Conservation (phyloP, 305 asterid genomes). For the Coffea humblotiana region DNA sequence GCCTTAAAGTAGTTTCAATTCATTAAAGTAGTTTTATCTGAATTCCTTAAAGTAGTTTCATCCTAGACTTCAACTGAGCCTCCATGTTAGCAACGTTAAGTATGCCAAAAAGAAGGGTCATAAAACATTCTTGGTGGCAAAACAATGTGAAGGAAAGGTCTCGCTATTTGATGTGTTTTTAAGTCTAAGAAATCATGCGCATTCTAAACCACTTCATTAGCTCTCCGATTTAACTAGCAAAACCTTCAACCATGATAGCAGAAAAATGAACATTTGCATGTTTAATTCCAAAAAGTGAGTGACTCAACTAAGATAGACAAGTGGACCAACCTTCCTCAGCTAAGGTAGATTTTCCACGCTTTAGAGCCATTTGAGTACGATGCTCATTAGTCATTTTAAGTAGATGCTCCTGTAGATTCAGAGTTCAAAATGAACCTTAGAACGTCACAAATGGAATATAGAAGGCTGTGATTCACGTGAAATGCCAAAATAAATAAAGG, state of each 20-base stretch:
- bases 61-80: not conserved
- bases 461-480: not conserved
- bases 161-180: not conserved
- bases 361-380: conserved; percentile 69
- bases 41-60: too few relatives aligned
- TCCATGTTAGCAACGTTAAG: not conserved
- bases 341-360: conserved; percentile 64
- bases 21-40: too few relatives aligned
- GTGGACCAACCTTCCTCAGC: conserved; percentile 65
- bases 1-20: not conserved
- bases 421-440: conserved; percentile 3
- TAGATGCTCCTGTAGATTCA: conserved; percentile 70
- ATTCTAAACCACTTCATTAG: not conserved
- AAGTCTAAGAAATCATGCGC: not conserved
- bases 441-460: not conserved
- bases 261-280: not conserved
- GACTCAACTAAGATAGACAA: conserved; percentile 1
- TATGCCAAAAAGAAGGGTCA: not conserved
- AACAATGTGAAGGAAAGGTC: not conserved
- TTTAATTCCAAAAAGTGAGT: not conserved
- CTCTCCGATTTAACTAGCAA: not conserved
- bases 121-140: not conserved
- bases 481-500: conserved; percentile 6
- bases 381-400: conserved; percentile 77
- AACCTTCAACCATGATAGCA: not conserved